Evolutionary conservation across 2,329 filamentous ascomycete species (phyloP), one percentile per base, ranked within the genome.

Genomic region (Fusarium bulbicola): DNA sequence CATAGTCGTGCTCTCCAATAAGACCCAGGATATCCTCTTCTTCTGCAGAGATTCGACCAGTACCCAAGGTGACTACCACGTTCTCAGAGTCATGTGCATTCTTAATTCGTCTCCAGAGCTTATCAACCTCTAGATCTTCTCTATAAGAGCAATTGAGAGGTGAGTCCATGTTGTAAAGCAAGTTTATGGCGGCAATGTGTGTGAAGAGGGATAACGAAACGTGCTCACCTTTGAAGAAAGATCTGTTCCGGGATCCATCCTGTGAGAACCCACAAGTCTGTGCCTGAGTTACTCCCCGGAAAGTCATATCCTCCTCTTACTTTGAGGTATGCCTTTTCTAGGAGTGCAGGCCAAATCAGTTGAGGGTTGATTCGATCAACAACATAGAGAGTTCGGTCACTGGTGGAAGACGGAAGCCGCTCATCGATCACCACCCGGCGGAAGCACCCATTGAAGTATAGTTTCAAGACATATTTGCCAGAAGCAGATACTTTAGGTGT

Each of bases 221-320:
- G 36, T 4, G 73, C 81, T 73, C 82, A 90, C 89, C 88, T 91
- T 78, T 97, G 95, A 4, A 98, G 85, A 77, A 97, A 97, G 3
- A 98, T 85, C 80, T 99, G 96, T 82, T 99, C 95, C 0, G 96
- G 96, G 56, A 99, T 95, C 96, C 96, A 99, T 36, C 96, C 95
- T 0, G 93, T 97, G 61, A 99, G 83, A 3, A 97, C 92, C 90
- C 94, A 97, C 8, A 99, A 84, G 81, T 99, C 96, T 6, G 95
- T 98, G 16, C 94, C 95, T 2, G 95, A 98, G 80, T 98, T 98
- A 78, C 96, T 98, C 13, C 96, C 96, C 0, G 96, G 95, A 74
- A 99, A 99, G 79, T 99, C 95, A 80, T 99, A 99, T 39, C 96
- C 96, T 34, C 96, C 96, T 63, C 95, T 90, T 16, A 98, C 90